Conservation (phyloP, 495 filamentous ascomycete species). For the Penicillium diatomitis region DNA sequence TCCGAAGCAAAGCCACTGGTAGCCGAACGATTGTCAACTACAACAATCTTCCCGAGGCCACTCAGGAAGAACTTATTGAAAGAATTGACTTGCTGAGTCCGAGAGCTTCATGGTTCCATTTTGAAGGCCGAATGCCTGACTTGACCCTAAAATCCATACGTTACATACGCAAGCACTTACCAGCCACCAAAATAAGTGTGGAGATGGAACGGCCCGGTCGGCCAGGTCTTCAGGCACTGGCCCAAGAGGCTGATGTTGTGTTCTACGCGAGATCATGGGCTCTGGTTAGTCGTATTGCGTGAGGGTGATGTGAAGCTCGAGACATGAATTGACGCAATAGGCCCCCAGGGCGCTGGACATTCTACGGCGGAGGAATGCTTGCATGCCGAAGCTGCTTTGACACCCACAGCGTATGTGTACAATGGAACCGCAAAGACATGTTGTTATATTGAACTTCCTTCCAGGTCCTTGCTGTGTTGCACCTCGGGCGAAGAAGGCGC, state of each 20-base stretch:
- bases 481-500: constrained; percentile 62
- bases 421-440: background rate
- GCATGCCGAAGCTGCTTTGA: constrained; percentile 30
- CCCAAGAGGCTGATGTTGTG: constrained; percentile 54
- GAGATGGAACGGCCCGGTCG: constrained; percentile 62
- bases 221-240: constrained; percentile 50
- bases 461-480: constrained; percentile 51
- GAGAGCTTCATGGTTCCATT: constrained; percentile 56
- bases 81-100: constrained; percentile 21
- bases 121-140: constrained; percentile 62
- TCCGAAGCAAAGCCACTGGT: constrained; percentile 47
- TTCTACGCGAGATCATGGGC: constrained; percentile 68
- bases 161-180: constrained; percentile 41
- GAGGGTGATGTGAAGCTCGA: no score
- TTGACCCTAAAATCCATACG: constrained; percentile 53
- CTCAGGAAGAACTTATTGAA: constrained; percentile 41
- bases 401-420: constrained; percentile 31
- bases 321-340: background rate
- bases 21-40: constrained; percentile 65
- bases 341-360: constrained; percentile 37
- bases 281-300: constrained; percentile 34
- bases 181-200: constrained; percentile 49
- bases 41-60: constrained; percentile 60
- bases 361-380: constrained; percentile 42
- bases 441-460: background rate